Percentiles rank a stretch among this genome's conserved stretches.
Evolutionary conservation across 2,329 filamentous ascomycete species (phyloP).

Genomic region (Graphilbum fragrans): DNA sequence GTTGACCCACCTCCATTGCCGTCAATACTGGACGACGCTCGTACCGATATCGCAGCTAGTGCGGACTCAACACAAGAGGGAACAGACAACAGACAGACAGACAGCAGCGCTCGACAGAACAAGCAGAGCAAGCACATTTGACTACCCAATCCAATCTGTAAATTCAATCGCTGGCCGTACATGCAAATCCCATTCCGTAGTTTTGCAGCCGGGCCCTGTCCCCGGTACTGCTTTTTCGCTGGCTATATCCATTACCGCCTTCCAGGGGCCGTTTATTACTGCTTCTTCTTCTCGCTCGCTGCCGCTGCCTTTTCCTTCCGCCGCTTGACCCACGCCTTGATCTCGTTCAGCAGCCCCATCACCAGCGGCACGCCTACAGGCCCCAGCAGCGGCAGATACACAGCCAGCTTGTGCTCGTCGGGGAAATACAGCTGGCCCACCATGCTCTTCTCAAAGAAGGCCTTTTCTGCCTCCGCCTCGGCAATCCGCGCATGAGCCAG

Average conservation of each 20-base stretch:
- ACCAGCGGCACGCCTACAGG: conserved; percentile 83
- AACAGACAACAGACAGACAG: no score
- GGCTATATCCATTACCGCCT: neutral
- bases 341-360: conserved; percentile 72
- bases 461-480: conserved; percentile 78
- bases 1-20: no score
- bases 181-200: no score
- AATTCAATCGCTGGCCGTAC: no score
- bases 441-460: conserved; percentile 99
- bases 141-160: no score
- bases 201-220: no score
- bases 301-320: conserved; percentile 29
- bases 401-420: conserved; percentile 94
- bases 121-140: no score
- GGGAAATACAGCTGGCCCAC: conserved; percentile 97
- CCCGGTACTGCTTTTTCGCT: no score
- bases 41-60: no score
- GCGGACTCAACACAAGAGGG: no score
- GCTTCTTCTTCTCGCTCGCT: conserved; percentile 21
- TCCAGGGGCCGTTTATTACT: neutral
- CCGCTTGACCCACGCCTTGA: conserved; percentile 48
- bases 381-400: conserved; percentile 83
- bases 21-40: no score
- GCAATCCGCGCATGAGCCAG: conserved; percentile 73
- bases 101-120: no score